Percentiles rank a stretch among this genome's conserved stretches.
Conservation (phyloP, 2,329 filamentous ascomycete species). For the Lachnellula subtilissima region DNA sequence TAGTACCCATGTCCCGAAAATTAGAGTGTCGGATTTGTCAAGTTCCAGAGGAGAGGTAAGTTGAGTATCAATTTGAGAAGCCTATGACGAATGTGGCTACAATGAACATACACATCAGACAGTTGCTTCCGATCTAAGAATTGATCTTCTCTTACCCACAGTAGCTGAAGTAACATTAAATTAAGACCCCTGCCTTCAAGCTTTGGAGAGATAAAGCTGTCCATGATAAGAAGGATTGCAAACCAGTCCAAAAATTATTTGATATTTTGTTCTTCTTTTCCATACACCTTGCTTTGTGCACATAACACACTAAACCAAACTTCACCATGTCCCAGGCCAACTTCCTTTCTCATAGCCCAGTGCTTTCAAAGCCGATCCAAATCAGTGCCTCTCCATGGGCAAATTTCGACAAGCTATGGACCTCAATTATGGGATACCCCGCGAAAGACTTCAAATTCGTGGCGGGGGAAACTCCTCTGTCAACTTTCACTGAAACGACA, state of each 20-base stretch:
- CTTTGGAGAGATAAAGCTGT: not conserved
- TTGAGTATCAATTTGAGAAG: no score
- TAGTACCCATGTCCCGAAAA: no score
- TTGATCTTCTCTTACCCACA: not conserved
- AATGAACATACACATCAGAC: no score
- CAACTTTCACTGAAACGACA: conserved; percentile 21
- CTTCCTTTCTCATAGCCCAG: conserved; percentile 5
- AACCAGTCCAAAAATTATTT: not conserved
- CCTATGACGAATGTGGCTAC: no score
- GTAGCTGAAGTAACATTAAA: not conserved
- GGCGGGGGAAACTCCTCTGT: conserved; percentile 21
- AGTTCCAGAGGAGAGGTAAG: no score
- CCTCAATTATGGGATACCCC: conserved; percentile 17
- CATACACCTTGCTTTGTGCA: not conserved
- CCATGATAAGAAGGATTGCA: not conserved
- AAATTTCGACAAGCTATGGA: conserved; percentile 19
- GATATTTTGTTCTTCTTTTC: not conserved
- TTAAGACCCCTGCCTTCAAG: not conserved
- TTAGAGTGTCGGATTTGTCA: no score
- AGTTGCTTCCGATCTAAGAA: not conserved
- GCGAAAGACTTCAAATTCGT: conserved; percentile 21
- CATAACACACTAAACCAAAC: not conserved
- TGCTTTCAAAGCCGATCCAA: conserved; percentile 9
- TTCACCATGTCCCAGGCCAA: conserved; percentile 14
- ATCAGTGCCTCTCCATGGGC: conserved; percentile 20